phyloP scores from a whole-genome alignment of 2,329 filamentous ascomycete genomes.

The Colletotrichum sublineola region DNA sequence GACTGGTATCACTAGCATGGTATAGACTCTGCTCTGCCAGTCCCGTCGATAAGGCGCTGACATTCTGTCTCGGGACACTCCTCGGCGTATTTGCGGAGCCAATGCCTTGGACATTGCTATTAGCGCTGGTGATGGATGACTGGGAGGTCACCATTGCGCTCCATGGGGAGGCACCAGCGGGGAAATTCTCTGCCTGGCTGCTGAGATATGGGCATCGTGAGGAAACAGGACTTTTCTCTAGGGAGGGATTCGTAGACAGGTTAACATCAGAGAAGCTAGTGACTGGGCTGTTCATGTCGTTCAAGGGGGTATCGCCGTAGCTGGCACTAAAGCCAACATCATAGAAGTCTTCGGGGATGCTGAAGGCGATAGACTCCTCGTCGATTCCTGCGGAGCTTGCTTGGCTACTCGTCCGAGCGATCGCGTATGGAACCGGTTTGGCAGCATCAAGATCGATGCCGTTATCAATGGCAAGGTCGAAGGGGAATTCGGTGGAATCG shows the following conservation, averaged over 20 bases:
- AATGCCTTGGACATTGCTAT: neutral
- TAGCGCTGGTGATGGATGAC: neutral
- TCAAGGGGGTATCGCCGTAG: conserved; percentile 10
- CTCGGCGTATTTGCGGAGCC: conserved; percentile 6
- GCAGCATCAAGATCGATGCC: conserved; percentile 4
- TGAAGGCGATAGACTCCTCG: conserved; percentile 26
- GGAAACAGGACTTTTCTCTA: conserved; percentile 22
- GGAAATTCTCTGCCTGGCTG: neutral
- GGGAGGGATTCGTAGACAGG: conserved; percentile 7
- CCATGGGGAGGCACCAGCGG: neutral
- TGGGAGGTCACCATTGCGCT: neutral
- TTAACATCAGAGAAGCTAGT: conserved; percentile 28
- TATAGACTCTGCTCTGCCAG: conserved; percentile 4
- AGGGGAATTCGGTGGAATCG: conserved; percentile 18
- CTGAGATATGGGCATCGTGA: conserved; percentile 10
- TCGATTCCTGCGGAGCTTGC: conserved; percentile 32
- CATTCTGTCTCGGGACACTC: conserved; percentile 2
- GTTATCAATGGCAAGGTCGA: conserved; percentile 26
- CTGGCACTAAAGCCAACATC: conserved; percentile 8
- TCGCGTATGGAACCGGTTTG: neutral
- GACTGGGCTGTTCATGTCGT: conserved; percentile 17
- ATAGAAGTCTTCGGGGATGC: conserved; percentile 8
- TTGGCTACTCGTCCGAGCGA: conserved; percentile 20
- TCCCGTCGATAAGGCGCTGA: conserved; percentile 20
- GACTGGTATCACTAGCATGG: neutral